phyloP scores from a whole-genome alignment of 2,329 filamentous ascomycete species.

The Cercospora sesami region DNA sequence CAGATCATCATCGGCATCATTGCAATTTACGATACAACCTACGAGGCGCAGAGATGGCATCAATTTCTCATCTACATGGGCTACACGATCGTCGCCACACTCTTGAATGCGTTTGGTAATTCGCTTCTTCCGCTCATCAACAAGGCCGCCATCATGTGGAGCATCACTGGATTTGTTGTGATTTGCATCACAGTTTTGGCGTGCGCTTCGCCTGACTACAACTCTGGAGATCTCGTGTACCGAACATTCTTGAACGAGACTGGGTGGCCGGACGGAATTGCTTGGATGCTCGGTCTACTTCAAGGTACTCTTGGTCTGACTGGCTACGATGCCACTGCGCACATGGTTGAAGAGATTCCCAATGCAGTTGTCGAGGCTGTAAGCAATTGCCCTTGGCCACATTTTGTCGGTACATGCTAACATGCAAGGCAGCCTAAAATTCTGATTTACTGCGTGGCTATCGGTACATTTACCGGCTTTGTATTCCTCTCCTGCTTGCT shows the following conservation, averaged over 20 bases:
- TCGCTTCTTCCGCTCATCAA: conserved; percentile 64
- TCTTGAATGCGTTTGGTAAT: conserved; percentile 66
- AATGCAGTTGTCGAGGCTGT: conserved; percentile 38
- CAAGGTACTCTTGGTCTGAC: conserved; percentile 41
- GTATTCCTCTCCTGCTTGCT: conserved; percentile 41
- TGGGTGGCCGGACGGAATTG: conserved; percentile 43
- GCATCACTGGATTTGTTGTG: conserved; percentile 65
- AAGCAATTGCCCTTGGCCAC: not conserved
- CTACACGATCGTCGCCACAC: conserved; percentile 61
- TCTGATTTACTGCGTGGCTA: conserved; percentile 41
- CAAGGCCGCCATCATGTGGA: conserved; percentile 70
- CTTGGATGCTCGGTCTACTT: conserved; percentile 48
- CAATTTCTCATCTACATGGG: conserved; percentile 72
- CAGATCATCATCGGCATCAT: conserved; percentile 67
- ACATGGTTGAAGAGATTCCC: conserved; percentile 49
- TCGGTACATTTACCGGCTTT: conserved; percentile 41
- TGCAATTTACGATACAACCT: conserved; percentile 60
- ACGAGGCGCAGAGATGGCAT: conserved; percentile 63
- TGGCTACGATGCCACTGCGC: conserved; percentile 56
- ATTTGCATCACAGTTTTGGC: conserved; percentile 70
- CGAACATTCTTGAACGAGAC: conserved; percentile 63
- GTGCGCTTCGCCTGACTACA: conserved; percentile 65
- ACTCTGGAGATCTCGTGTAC: conserved; percentile 65
- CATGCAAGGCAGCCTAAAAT: conserved; percentile 33
- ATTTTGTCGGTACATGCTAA: not conserved